Evolutionary conservation across 1,139 yeast species (phyloP).

Genomic region (Magnusiomyces clavatus): DNA sequence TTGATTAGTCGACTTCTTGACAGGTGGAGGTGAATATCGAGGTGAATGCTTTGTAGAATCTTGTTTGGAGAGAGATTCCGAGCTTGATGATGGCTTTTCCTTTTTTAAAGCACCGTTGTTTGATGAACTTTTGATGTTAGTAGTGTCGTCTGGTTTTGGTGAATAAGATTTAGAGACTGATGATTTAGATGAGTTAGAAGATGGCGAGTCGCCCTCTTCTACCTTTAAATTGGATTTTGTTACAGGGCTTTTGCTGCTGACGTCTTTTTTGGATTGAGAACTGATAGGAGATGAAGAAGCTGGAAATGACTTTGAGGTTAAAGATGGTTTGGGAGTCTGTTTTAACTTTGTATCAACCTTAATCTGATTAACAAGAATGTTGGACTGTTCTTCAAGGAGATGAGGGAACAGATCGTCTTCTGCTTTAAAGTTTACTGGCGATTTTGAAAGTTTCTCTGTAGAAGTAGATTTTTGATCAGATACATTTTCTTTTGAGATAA

Average conservation of each 20-base stretch:
- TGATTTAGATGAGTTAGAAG: not conserved
- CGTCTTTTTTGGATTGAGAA: not conserved
- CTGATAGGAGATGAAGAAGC: not conserved
- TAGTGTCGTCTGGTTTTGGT: not conserved
- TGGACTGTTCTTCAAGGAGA: conserved; percentile 6
- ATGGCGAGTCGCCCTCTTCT: no score
- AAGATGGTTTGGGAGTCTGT: not conserved
- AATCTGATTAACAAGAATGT: not conserved
- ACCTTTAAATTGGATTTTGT: not conserved
- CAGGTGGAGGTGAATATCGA: not conserved
- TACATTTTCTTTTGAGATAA: not conserved
- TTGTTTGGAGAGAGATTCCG: not conserved
- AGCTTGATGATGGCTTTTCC: not conserved
- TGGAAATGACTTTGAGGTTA: not conserved
- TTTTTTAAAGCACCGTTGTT: not conserved
- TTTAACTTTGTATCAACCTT: not conserved
- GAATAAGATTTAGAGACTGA: not conserved
- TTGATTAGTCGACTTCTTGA: not conserved
- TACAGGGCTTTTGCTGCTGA: not conserved
- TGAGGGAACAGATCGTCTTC: conserved; percentile 16
- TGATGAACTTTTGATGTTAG: not conserved
- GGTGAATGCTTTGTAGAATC: not conserved
- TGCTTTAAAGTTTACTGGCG: not conserved
- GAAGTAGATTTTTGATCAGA: not conserved
- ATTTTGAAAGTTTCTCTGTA: not conserved